Percentiles rank a stretch among this genome's conserved stretches.
Conservation (phyloP, 2,329 filamentous ascomycete species). For the Arthrinium puccinioides region DNA sequence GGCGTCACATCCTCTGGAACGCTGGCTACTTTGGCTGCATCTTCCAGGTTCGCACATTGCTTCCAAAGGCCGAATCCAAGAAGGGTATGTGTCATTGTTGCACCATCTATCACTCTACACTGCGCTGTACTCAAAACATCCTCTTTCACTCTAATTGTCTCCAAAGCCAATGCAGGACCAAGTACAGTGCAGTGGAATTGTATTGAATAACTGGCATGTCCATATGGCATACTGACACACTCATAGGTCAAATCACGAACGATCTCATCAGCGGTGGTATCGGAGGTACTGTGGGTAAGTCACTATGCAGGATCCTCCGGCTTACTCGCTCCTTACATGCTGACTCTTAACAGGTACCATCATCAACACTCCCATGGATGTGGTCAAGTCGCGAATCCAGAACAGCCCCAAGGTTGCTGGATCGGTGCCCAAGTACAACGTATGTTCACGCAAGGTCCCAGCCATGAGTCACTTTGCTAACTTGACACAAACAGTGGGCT, state of each 20-base stretch:
- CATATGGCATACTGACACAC: no score
- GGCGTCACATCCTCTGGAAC: constrained; percentile 71
- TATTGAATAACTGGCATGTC: no score
- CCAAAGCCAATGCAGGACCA: no score
- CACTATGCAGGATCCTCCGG: constrained; percentile 14
- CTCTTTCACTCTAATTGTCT: no score
- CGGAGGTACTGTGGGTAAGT: constrained; percentile 63
- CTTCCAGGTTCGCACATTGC: constrained; percentile 83
- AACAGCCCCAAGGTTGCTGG: constrained; percentile 84
- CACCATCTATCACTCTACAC: no score
- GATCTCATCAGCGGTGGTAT: constrained; percentile 81
- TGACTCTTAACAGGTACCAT: constrained; percentile 57
- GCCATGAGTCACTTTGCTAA: neutral
- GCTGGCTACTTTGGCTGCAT: constrained; percentile 67
- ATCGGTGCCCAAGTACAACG: constrained; percentile 81
- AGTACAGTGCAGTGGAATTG: no score
- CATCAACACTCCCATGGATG: constrained; percentile 92
- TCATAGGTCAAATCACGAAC: constrained; percentile 42
- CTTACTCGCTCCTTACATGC: neutral
- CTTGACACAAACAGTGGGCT: neutral
- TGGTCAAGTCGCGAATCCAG: constrained; percentile 97
- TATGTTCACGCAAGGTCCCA: neutral
- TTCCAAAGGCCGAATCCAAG: constrained; percentile 79
- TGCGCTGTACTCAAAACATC: no score
- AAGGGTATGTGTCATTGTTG: no score